A percentile compares a stretch with the other conserved stretches of the same genome.
Conservation (phyloP, 495 filamentous ascomycete genomes). For the Penicillium egyptiacum region DNA sequence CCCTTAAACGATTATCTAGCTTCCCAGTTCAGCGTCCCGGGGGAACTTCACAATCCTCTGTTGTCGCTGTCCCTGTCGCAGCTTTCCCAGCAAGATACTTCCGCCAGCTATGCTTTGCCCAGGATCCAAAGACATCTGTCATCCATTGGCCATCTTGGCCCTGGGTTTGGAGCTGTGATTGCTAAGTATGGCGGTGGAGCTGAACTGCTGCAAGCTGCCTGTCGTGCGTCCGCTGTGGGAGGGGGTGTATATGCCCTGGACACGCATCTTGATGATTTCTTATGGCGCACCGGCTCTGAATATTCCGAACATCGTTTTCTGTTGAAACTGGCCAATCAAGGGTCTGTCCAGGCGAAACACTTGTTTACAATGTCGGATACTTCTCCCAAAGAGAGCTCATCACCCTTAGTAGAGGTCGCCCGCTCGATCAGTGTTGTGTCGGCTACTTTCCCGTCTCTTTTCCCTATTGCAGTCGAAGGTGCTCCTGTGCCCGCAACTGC, state of each 20-base stretch:
- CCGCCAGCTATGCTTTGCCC: slow-evolving; percentile 63
- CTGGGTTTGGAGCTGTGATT: slow-evolving; percentile 80
- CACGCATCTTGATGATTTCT: slow-evolving; percentile 53
- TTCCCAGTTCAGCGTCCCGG: slow-evolving; percentile 70
- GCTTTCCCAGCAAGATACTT: slow-evolving; percentile 52
- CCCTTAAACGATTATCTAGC: slow-evolving; percentile 65
- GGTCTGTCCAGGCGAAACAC: slow-evolving; percentile 55
- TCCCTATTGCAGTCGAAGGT: slow-evolving; percentile 71
- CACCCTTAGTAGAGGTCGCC: slow-evolving; percentile 32
- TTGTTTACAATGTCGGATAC: slow-evolving; percentile 54
- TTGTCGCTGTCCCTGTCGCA: slow-evolving; percentile 78
- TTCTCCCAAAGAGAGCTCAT: slow-evolving; percentile 20
- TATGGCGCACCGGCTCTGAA: slow-evolving; percentile 12
- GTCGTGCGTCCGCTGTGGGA: slow-evolving; percentile 88
- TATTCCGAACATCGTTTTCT: slow-evolving; percentile 31
- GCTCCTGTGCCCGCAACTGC: slow-evolving; percentile 71
- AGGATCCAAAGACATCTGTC: slow-evolving; percentile 76
- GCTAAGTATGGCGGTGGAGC: slow-evolving; percentile 90
- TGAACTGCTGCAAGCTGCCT: slow-evolving; percentile 91
- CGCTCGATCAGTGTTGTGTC: slow-evolving; percentile 64
- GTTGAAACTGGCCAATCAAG: slow-evolving; percentile 59
- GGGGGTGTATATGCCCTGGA: slow-evolving; percentile 87
- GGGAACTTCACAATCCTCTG: slow-evolving; percentile 66
- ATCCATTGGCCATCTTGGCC: slow-evolving; percentile 83
- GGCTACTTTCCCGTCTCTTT: slow-evolving; percentile 63